Conservation (phyloP, 345 rosid genomes). For the Citrus inodora region DNA sequence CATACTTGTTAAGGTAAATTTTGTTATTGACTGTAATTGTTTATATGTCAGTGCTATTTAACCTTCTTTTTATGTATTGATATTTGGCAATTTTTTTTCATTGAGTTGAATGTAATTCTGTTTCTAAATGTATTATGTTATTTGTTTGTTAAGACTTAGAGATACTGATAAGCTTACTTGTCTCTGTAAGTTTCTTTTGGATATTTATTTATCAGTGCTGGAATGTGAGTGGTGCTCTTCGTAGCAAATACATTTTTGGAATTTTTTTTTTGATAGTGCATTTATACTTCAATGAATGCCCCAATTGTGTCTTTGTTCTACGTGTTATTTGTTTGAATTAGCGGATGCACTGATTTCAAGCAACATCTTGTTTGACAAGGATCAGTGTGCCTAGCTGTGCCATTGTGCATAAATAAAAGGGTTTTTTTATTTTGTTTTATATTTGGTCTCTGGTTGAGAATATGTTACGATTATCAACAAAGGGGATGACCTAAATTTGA, state of each 20-base stretch:
- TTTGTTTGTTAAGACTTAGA: neutral
- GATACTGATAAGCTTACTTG: neutral
- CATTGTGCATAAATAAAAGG: neutral
- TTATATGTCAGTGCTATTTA: neutral
- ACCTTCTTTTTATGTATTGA: neutral
- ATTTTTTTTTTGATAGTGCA: neutral
- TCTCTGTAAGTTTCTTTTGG: neutral
- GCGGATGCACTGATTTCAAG: neutral
- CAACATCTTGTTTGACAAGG: neutral
- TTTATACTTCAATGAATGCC: neutral
- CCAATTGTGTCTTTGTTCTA: neutral
- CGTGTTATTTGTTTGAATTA: neutral
- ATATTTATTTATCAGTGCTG: neutral
- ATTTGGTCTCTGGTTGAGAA: neutral
- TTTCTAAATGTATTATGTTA: neutral
- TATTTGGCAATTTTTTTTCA: neutral
- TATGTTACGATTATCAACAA: neutral
- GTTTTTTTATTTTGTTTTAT: neutral
- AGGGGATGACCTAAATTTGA: neutral
- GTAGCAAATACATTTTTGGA: neutral
- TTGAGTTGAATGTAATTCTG: neutral
- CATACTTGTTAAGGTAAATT: slow-evolving; percentile 26
- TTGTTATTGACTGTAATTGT: neutral
- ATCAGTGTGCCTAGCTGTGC: neutral
- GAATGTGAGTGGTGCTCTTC: neutral